Evolutionary conservation across 345 rosid genomes (phyloP).

Genomic region (Lepidium sativum): DNA sequence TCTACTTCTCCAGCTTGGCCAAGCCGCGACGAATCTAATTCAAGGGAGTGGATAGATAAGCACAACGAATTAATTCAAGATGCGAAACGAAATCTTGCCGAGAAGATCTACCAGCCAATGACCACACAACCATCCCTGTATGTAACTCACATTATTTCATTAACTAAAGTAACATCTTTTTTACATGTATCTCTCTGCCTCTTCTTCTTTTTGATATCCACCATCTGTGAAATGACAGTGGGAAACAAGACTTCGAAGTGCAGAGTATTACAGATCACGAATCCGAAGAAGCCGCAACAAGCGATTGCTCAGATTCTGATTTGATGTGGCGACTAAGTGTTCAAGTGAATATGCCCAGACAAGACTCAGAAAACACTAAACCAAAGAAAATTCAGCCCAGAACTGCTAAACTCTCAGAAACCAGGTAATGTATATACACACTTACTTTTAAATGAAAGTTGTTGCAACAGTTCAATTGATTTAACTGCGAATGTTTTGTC

Average conservation of each 20-base stretch:
- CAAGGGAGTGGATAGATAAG: slow-evolving; percentile 70
- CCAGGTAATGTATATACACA: slow-evolving; percentile 31
- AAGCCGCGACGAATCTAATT: slow-evolving; percentile 32
- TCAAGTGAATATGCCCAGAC: slow-evolving; percentile 53
- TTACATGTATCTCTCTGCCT: neutral
- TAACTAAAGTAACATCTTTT: neutral
- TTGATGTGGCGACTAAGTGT: slow-evolving; percentile 44
- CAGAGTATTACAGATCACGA: slow-evolving; percentile 45
- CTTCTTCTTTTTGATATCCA: neutral
- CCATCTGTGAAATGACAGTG: slow-evolving; percentile 21
- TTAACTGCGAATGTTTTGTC: neutral
- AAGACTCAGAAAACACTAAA: slow-evolving; percentile 32
- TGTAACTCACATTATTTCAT: slow-evolving; percentile 25
- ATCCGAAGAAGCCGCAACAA: slow-evolving; percentile 56
- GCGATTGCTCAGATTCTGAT: slow-evolving; percentile 77
- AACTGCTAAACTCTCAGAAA: slow-evolving; percentile 32
- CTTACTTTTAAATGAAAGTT: neutral
- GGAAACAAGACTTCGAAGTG: slow-evolving; percentile 41
- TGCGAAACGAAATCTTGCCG: neutral
- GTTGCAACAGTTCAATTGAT: neutral
- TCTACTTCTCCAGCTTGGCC: slow-evolving; percentile 47
- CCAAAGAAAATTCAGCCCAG: slow-evolving; percentile 47
- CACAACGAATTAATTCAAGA: slow-evolving; percentile 15
- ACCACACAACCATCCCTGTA: slow-evolving; percentile 7
- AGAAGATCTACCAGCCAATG: slow-evolving; percentile 1